Percentiles rank a stretch among this genome's conserved stretches.
These are phyloP conservation scores for Pichia ethanolica DNA, from an alignment of 805 yeast genomes.

Conservation along the genomic window DNA sequence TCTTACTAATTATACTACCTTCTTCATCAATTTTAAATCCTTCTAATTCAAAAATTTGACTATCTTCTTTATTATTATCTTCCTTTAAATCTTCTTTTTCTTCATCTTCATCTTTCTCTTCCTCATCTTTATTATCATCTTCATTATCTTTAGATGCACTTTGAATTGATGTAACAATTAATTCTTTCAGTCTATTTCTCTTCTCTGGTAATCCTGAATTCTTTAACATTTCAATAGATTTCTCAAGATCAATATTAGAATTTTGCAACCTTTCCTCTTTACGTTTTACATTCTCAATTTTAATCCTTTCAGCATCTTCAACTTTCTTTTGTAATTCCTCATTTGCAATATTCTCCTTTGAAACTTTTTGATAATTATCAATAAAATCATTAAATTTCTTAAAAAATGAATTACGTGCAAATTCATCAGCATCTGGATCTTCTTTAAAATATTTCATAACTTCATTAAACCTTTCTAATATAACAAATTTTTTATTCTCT, in stretches of 20 bases:
- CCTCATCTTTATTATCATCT: background rate
- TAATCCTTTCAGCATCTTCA: slow-evolving; percentile 34
- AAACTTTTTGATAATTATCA: slow-evolving; percentile 71
- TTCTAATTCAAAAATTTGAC: slow-evolving; percentile 2
- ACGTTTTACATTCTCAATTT: slow-evolving; percentile 30
- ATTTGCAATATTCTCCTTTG: slow-evolving; percentile 63
- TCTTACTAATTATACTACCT: background rate
- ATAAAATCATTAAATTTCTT: slow-evolving; percentile 74
- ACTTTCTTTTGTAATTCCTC: slow-evolving; percentile 72
- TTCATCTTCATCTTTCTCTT: background rate
- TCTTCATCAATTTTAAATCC: slow-evolving; percentile 16
- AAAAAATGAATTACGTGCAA: slow-evolving; percentile 64
- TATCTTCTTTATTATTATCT: slow-evolving; percentile 11
- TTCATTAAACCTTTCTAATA: slow-evolving; percentile 57
- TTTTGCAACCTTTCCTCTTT: slow-evolving; percentile 32
- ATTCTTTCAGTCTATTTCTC: slow-evolving; percentile 45
- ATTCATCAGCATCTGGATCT: slow-evolving; percentile 56
- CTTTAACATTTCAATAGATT: slow-evolving; percentile 74
- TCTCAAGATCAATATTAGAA: slow-evolving; percentile 60
- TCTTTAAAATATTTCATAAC: slow-evolving; percentile 89
- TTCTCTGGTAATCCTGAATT: slow-evolving; percentile 63
- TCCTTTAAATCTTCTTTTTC: background rate
- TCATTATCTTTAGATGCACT: slow-evolving; percentile 31
- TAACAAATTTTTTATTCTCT: slow-evolving; percentile 52
- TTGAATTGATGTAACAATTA: slow-evolving; percentile 72